These are phyloP conservation scores for Glycine latifolia DNA, from an alignment of 306 rosid species.

Conservation along the genomic window DNA sequence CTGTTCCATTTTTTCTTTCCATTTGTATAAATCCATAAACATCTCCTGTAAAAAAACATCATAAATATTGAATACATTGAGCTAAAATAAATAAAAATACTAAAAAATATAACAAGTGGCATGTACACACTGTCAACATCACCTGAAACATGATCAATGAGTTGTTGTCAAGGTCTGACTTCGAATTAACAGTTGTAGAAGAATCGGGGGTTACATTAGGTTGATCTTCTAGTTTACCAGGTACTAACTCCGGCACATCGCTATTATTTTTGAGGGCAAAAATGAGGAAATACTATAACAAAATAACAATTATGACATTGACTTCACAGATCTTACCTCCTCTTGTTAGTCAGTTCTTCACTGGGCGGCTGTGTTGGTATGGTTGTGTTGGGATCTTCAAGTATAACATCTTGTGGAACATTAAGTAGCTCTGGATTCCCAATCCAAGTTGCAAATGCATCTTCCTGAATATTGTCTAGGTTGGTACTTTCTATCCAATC, in stretches of 20 bases:
- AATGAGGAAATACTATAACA: constrained; percentile 29
- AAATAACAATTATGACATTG: not conserved
- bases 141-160: constrained; percentile 74
- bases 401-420: constrained; percentile 52
- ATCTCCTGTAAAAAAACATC: constrained; percentile 62
- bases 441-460: constrained; percentile 70
- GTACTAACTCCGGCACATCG: constrained; percentile 52
- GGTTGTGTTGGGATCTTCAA: constrained; percentile 52
- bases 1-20: constrained; percentile 84
- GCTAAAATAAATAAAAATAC: not conserved
- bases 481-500: constrained; percentile 75
- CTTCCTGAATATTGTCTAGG: constrained; percentile 60
- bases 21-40: constrained; percentile 73
- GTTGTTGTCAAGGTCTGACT: constrained; percentile 62
- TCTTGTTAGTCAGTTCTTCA: constrained; percentile 54
- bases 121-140: constrained; percentile 35
- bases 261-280: constrained; percentile 51
- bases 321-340: constrained; percentile 55
- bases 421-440: constrained; percentile 62
- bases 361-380: constrained; percentile 53
- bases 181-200: constrained; percentile 71
- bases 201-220: constrained; percentile 79
- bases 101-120: not conserved
- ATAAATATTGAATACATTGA: constrained; percentile 21
- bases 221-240: constrained; percentile 60